Percentiles rank a stretch among this genome's conserved stretches.
Conservation (phyloP, 2,329 filamentous ascomycete genomes). For the Aspergillus flavus region DNA sequence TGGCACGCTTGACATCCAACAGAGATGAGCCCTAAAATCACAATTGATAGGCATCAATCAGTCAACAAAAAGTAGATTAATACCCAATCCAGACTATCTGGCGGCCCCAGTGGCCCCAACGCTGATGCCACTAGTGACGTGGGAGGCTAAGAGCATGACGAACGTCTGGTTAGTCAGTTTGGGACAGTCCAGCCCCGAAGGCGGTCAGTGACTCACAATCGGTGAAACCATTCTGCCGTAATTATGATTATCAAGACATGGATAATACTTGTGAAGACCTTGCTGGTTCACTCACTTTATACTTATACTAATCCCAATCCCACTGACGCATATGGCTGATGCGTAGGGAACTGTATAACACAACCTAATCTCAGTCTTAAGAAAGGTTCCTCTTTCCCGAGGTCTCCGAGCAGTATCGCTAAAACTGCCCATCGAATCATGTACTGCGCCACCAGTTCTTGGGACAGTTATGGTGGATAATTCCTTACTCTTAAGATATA, state of each 20-base stretch:
- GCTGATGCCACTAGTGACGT: conserved; percentile 8
- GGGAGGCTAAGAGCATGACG: conserved; percentile 5
- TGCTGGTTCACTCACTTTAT: neutral
- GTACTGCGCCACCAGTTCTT: neutral
- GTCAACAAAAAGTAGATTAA: conserved; percentile 1
- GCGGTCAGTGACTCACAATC: conserved; percentile 8
- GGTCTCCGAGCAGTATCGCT: neutral
- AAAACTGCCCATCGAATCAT: neutral
- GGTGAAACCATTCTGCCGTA: conserved; percentile 8
- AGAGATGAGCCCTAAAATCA: neutral
- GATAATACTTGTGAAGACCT: neutral
- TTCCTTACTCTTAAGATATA: neutral
- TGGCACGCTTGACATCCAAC: neutral
- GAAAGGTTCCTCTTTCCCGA: no score
- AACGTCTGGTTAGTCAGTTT: conserved; percentile 1
- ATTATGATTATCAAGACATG: neutral
- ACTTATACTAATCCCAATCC: neutral
- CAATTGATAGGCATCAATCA: neutral
- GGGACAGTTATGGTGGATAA: neutral
- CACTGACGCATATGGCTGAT: neutral
- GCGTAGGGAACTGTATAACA: neutral
- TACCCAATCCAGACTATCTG: neutral
- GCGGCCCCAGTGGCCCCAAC: neutral
- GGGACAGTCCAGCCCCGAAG: neutral
- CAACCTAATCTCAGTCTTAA: neutral